Percentiles rank a stretch among this genome's conserved stretches.
phyloP scores from a whole-genome alignment of 306 rosid species.

The Pyrus communis region DNA sequence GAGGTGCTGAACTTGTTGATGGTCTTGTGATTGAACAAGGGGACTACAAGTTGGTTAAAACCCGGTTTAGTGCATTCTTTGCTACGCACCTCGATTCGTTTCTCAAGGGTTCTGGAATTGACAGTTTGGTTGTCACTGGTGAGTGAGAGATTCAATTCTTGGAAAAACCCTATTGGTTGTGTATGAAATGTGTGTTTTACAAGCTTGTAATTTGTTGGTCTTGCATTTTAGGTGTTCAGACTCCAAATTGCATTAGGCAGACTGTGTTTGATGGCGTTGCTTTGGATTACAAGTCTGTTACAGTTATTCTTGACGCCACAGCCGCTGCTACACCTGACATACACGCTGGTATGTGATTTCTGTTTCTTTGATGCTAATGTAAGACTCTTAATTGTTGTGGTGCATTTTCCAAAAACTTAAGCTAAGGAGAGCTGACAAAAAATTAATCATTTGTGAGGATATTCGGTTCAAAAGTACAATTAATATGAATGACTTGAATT shows the following conservation, averaged over 20 bases:
- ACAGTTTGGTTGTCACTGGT: slow-evolving; percentile 64
- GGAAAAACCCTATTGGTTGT: not conserved
- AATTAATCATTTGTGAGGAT: not conserved
- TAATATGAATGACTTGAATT: not conserved
- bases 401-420: not conserved
- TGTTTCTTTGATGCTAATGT: not conserved
- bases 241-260: slow-evolving; percentile 93
- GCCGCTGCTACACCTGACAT: slow-evolving; percentile 78
- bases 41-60: slow-evolving; percentile 78
- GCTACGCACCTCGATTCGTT: slow-evolving; percentile 68
- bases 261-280: slow-evolving; percentile 85
- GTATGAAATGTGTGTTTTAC: not conserved
- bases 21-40: slow-evolving; percentile 74
- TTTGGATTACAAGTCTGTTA: slow-evolving; percentile 64
- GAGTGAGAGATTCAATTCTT: slow-evolving; percentile 12
- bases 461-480: too few species aligned
- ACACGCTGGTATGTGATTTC: slow-evolving; percentile 51
- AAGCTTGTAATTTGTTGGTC: slow-evolving; percentile 2
- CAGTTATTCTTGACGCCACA: slow-evolving; percentile 73
- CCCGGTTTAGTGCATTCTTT: slow-evolving; percentile 89
- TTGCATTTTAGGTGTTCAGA: slow-evolving; percentile 66
- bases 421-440: not conserved
- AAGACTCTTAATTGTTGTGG: not conserved
- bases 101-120: slow-evolving; percentile 58
- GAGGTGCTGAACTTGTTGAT: slow-evolving; percentile 70